A percentile compares a stretch with the other conserved stretches of the same genome.
Evolutionary conservation across 192 early-diverging fungal genomes (phyloP).

Genomic region (Coemansia sp.): DNA sequence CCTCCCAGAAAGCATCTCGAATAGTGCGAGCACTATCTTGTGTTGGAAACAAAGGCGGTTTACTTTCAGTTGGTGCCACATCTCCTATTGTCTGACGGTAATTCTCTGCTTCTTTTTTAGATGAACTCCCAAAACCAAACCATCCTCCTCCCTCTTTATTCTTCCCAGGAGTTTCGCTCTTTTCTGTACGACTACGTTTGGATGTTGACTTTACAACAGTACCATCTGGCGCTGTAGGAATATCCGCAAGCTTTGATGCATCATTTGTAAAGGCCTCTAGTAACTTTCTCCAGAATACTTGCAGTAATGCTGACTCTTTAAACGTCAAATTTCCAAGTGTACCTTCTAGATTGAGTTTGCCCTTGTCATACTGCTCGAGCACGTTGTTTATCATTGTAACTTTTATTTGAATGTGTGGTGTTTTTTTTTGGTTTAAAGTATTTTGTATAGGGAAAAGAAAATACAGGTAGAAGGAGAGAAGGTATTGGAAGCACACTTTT

Average conservation of each 20-base stretch:
- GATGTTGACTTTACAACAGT: neutral
- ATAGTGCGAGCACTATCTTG: conserved; percentile 30
- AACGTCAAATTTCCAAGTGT: conserved; percentile 53
- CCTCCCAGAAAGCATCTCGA: conserved; percentile 62
- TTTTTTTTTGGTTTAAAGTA: too few relatives aligned
- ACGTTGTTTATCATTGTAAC: conserved; percentile 28
- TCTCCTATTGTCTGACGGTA: conserved; percentile 37
- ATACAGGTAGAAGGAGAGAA: too few relatives aligned
- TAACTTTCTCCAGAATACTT: conserved; percentile 57
- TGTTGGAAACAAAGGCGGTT: conserved; percentile 19
- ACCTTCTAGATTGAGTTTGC: conserved; percentile 47
- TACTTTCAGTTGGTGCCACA: conserved; percentile 19
- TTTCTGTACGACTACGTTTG: conserved; percentile 16
- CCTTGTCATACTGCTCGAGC: conserved; percentile 43
- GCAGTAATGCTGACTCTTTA: conserved; percentile 47
- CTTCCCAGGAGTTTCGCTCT: neutral
- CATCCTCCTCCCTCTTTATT: conserved; percentile 6
- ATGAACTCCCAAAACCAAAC: conserved; percentile 39
- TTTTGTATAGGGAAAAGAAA: too few relatives aligned
- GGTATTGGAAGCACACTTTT: too few relatives aligned
- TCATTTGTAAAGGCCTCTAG: conserved; percentile 29
- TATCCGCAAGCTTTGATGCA: conserved; percentile 10
- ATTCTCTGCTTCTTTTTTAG: conserved; percentile 10
- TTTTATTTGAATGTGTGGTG: neutral
- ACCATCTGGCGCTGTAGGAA: conserved; percentile 7